Conservation (phyloP, 2,329 filamentous ascomycete genomes). For the Fusarium zealandicum region DNA sequence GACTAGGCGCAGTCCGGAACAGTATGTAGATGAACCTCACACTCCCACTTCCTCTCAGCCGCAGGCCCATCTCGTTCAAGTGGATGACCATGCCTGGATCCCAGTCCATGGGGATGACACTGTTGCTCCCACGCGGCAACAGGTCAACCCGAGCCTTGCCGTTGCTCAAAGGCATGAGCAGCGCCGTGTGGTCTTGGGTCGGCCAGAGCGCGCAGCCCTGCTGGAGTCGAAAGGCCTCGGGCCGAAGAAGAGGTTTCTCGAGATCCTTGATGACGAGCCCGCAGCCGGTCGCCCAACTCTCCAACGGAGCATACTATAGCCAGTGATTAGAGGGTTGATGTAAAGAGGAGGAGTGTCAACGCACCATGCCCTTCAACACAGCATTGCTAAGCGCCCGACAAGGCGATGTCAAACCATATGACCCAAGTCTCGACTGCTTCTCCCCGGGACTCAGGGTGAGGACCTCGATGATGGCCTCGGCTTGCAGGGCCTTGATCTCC, state of each 20-base stretch:
- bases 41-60: constrained; percentile 23
- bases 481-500: constrained; percentile 14
- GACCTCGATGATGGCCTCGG: constrained; percentile 24
- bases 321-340: background rate
- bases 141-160: constrained; percentile 13
- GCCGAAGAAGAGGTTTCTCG: constrained; percentile 13
- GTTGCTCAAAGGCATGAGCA: constrained; percentile 29
- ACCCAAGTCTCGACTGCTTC: constrained; percentile 12
- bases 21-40: constrained; percentile 33
- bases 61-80: constrained; percentile 29
- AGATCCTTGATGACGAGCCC: constrained; percentile 22
- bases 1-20: constrained; percentile 11
- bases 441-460: constrained; percentile 19
- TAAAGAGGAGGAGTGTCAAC: background rate
- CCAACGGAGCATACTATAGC: constrained; percentile 6
- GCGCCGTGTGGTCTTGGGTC: constrained; percentile 1
- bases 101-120: constrained; percentile 13
- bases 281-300: constrained; percentile 11
- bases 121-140: constrained; percentile 21
- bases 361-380: constrained; percentile 25
- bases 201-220: constrained; percentile 26
- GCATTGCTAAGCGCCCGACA: constrained; percentile 20
- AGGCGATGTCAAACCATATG: constrained; percentile 18
- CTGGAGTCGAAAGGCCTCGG: constrained; percentile 32
- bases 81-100: constrained; percentile 26